phyloP scores from a whole-genome alignment of 352 stramenopile species.

The Phytophthora ohioensis region DNA sequence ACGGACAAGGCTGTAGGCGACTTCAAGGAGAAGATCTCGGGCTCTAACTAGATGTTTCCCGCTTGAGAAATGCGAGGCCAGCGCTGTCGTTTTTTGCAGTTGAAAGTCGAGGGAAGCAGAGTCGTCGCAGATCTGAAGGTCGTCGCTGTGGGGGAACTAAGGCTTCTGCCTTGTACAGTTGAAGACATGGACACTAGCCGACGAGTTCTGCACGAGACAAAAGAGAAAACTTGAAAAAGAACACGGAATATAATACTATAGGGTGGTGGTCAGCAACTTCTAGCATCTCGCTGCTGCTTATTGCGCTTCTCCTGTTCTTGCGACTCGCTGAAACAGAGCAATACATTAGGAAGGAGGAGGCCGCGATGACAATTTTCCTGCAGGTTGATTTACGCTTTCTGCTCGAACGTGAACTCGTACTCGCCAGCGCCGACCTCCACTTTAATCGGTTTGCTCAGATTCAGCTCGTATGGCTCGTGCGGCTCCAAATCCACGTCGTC shows the following conservation, averaged over 20 bases:
- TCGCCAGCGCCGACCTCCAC: constrained; percentile 65
- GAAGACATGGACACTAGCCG: constrained; percentile 13
- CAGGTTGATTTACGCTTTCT: constrained; percentile 40
- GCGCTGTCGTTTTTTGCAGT: constrained; percentile 18
- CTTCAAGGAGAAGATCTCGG: constrained; percentile 67
- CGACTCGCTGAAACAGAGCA: background rate
- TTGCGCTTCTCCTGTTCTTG: constrained; percentile 21
- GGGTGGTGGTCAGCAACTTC: constrained; percentile 34
- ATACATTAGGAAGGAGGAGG: constrained; percentile 4
- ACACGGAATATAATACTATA: constrained; percentile 63
- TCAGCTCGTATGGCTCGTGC: constrained; percentile 60
- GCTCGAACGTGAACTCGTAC: constrained; percentile 62
- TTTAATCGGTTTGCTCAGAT: constrained; percentile 50
- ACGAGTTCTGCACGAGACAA: constrained; percentile 17
- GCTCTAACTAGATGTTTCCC: constrained; percentile 38
- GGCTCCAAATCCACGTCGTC: constrained; percentile 61
- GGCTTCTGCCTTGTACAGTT: constrained; percentile 1
- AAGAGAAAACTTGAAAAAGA: constrained; percentile 23
- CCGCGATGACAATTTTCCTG: background rate
- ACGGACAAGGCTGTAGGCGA: constrained; percentile 79
- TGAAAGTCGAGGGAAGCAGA: constrained; percentile 6
- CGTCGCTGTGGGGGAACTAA: background rate
- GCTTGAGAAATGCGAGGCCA: constrained; percentile 8
- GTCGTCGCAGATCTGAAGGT: constrained; percentile 1
- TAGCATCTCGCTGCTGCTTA: constrained; percentile 23